Conservation (phyloP, 2,329 filamentous ascomycete genomes). For the Scedosporium dehoogii region DNA sequence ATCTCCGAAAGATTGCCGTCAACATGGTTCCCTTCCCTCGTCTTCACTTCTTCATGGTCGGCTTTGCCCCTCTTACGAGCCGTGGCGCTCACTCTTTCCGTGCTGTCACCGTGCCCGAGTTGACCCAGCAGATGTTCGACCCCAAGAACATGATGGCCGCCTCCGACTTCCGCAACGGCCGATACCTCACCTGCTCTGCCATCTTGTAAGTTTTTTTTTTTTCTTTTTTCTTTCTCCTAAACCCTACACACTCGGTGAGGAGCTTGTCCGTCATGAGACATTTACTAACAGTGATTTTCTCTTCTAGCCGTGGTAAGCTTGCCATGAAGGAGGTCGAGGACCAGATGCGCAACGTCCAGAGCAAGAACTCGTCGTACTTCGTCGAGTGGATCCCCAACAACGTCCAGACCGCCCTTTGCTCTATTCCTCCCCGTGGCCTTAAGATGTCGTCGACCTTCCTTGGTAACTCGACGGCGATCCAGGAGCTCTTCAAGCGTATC, state of each 20-base stretch:
- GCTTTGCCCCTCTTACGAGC: slow-evolving; percentile 96
- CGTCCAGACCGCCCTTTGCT: slow-evolving; percentile 98
- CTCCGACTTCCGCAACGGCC: slow-evolving; percentile 98
- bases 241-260: neutral
- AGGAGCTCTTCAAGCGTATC: slow-evolving; percentile 99
- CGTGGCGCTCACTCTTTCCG: slow-evolving; percentile 82
- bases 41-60: slow-evolving; percentile 99
- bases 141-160: slow-evolving; percentile 99
- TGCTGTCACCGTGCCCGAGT: slow-evolving; percentile 91
- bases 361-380: slow-evolving; percentile 99
- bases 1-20: slow-evolving; percentile 97
- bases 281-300: slow-evolving; percentile 8
- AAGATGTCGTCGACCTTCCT: slow-evolving; percentile 99
- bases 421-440: slow-evolving; percentile 91
- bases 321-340: slow-evolving; percentile 99
- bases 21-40: slow-evolving; percentile 99
- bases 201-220: slow-evolving; percentile 62
- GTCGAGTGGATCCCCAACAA: slow-evolving; percentile 99
- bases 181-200: slow-evolving; percentile 98
- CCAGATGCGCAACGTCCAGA: slow-evolving; percentile 99
- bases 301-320: slow-evolving; percentile 80
- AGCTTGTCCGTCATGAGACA: neutral
- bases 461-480: slow-evolving; percentile 98
- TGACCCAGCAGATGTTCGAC: slow-evolving; percentile 99
- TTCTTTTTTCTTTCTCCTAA: slow-evolving; percentile 11